These are phyloP conservation scores for Sugiyamaella xylanicola DNA, from an alignment of 1,139 yeast species.

Conservation along the genomic window DNA sequence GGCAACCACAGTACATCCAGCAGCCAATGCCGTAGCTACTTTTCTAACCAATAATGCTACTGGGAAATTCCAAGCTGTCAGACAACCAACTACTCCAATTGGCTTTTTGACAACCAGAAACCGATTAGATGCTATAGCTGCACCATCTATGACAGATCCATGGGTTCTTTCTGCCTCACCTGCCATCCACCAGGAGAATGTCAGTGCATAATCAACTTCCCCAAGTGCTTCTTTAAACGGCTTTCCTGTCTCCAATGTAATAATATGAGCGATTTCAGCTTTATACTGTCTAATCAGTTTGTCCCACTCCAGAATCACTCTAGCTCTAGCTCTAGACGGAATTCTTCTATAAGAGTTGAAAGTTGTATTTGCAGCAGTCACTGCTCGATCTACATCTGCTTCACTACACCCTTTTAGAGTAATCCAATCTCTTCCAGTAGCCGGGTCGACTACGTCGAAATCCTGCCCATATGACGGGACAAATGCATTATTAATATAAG, in stretches of 20 bases:
- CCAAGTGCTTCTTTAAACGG: slow-evolving; percentile 72
- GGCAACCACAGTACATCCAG: slow-evolving; percentile 85
- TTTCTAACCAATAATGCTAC: slow-evolving; percentile 90
- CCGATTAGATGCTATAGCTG: slow-evolving; percentile 53
- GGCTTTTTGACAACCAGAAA: slow-evolving; percentile 72
- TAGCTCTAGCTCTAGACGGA: slow-evolving; percentile 65
- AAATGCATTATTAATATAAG: slow-evolving; percentile 74
- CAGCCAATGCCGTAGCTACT: slow-evolving; percentile 85
- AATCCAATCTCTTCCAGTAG: slow-evolving; percentile 59
- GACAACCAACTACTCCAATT: slow-evolving; percentile 85
- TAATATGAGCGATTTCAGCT: slow-evolving; percentile 69
- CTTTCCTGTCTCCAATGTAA: slow-evolving; percentile 82
- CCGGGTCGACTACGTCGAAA: slow-evolving; percentile 75
- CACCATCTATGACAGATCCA: slow-evolving; percentile 70
- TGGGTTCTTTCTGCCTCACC: slow-evolving; percentile 78
- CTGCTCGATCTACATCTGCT: slow-evolving; percentile 49
- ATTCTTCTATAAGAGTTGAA: slow-evolving; percentile 59
- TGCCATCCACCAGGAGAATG: slow-evolving; percentile 82
- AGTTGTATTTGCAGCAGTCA: slow-evolving; percentile 60
- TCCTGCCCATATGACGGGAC: slow-evolving; percentile 52
- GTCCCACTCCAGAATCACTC: slow-evolving; percentile 63
- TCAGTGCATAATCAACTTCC: slow-evolving; percentile 74
- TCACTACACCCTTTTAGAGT: slow-evolving; percentile 58
- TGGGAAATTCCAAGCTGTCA: slow-evolving; percentile 97
- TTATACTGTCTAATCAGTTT: slow-evolving; percentile 62